Conservation (phyloP, 208 protist genomes). For the Phytomonas francai region DNA sequence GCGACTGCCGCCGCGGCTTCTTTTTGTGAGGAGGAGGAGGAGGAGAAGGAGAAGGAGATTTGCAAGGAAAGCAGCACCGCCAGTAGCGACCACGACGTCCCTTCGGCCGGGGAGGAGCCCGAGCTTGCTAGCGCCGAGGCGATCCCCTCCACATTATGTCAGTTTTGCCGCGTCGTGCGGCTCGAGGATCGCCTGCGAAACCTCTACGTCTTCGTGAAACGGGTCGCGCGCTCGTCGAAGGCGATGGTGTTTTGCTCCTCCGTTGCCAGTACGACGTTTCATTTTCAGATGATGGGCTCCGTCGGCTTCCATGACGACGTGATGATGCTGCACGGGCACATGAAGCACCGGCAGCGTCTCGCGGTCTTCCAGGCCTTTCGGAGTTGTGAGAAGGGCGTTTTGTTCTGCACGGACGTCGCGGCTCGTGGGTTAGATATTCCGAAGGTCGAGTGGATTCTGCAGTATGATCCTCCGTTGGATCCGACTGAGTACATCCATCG, state of each 20-base stretch:
- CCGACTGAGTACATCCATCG: conserved; percentile 95
- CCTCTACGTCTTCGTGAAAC: conserved; percentile 97
- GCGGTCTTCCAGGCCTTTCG: conserved; percentile 87
- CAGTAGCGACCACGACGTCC: conserved; percentile 9
- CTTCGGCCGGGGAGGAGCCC: conserved; percentile 9
- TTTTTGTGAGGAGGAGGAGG: conserved; percentile 7
- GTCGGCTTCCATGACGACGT: conserved; percentile 96
- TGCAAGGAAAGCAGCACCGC: neutral
- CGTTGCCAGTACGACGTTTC: conserved; percentile 96
- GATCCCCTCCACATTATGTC: conserved; percentile 72
- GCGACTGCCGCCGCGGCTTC: neutral
- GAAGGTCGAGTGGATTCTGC: conserved; percentile 95
- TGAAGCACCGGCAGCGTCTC: conserved; percentile 92
- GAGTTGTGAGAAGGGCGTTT: conserved; percentile 74
- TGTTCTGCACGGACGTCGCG: conserved; percentile 94
- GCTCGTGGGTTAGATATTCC: conserved; percentile 95
- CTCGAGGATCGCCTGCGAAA: conserved; percentile 55
- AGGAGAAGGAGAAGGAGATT: conserved; percentile 17
- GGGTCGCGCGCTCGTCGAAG: conserved; percentile 92
- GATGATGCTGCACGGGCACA: conserved; percentile 94
- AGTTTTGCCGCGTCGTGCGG: conserved; percentile 75
- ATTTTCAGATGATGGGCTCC: conserved; percentile 98
- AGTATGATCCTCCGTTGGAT: conserved; percentile 96
- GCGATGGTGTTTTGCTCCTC: conserved; percentile 98
- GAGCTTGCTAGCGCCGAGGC: conserved; percentile 35